Evolutionary conservation across 768 basidiomycete species (phyloP).

Genomic region (Cyclocybe aegerita): DNA sequence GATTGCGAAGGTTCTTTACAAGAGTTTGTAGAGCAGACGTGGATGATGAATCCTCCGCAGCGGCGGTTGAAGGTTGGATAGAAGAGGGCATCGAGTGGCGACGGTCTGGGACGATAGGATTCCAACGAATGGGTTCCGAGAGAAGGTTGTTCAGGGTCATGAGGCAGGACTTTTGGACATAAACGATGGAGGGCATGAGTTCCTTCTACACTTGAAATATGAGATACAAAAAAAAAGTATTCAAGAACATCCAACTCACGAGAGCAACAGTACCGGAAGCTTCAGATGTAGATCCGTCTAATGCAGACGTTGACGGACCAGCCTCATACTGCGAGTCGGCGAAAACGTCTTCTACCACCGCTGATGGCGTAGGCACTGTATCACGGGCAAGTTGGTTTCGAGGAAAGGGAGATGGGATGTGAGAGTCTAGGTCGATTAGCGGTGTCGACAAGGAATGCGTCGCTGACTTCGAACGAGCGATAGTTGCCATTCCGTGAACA

Average conservation of each 20-base stretch:
- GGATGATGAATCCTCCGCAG: slow-evolving; percentile 31
- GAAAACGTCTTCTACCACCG: slow-evolving; percentile 3
- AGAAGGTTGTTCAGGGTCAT: slow-evolving; percentile 73
- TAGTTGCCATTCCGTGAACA: slow-evolving; percentile 34
- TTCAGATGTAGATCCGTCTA: slow-evolving; percentile 6
- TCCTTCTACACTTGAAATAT: slow-evolving; percentile 42
- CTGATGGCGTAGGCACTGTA: slow-evolving; percentile 6
- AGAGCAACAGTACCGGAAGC: slow-evolving; percentile 13
- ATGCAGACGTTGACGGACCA: slow-evolving; percentile 9
- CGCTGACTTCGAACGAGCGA: slow-evolving; percentile 32
- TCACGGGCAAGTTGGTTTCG: slow-evolving; percentile 28
- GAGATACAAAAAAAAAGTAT: not conserved
- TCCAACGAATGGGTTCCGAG: slow-evolving; percentile 48
- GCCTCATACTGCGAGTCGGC: slow-evolving; percentile 5
- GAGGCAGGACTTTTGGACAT: slow-evolving; percentile 72
- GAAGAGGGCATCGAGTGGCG: slow-evolving; percentile 59
- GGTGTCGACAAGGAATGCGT: slow-evolving; percentile 20
- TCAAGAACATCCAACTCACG: slow-evolving; percentile 18
- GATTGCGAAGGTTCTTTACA: slow-evolving; percentile 58
- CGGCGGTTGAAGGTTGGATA: slow-evolving; percentile 29
- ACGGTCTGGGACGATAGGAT: slow-evolving; percentile 56
- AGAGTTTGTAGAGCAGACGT: slow-evolving; percentile 62
- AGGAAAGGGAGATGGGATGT: slow-evolving; percentile 42
- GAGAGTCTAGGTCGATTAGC: slow-evolving; percentile 19
- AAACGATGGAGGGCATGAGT: slow-evolving; percentile 68